phyloP scores from a whole-genome alignment of 306 rosid species.

The Lablab purpureus region DNA sequence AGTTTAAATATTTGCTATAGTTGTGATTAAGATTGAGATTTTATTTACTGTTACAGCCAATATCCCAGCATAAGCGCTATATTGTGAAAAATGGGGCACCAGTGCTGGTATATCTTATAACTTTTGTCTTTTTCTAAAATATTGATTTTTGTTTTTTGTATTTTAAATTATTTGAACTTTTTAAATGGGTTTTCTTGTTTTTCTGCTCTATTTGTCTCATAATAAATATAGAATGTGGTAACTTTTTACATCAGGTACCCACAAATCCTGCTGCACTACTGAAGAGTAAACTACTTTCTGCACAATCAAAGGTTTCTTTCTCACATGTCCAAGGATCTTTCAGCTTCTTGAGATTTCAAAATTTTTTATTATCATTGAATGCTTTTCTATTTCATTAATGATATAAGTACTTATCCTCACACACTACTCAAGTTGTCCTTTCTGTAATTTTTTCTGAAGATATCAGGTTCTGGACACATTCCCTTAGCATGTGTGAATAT shows the following conservation, averaged over 20 bases:
- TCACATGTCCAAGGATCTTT: slow-evolving; percentile 32
- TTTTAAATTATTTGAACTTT: slow-evolving; percentile 28
- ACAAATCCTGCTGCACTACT: slow-evolving; percentile 76
- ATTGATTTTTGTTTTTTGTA: slow-evolving; percentile 26
- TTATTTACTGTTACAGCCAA: slow-evolving; percentile 68
- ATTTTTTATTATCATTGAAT: slow-evolving; percentile 32
- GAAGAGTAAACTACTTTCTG: slow-evolving; percentile 80
- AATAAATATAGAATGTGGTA: slow-evolving; percentile 24
- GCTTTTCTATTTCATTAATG: slow-evolving; percentile 26
- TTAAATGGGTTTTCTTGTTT: slow-evolving; percentile 28
- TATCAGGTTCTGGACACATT: slow-evolving; percentile 14
- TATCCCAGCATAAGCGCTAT: slow-evolving; percentile 88
- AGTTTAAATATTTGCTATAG: slow-evolving; percentile 22
- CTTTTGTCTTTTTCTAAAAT: slow-evolving; percentile 16
- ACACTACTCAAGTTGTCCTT: not conserved
- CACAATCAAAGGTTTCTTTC: slow-evolving; percentile 82
- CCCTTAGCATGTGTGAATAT: not conserved
- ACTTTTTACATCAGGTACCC: slow-evolving; percentile 67
- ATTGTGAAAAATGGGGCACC: slow-evolving; percentile 87
- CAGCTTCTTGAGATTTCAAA: slow-evolving; percentile 5
- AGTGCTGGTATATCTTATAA: slow-evolving; percentile 69
- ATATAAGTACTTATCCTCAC: not conserved
- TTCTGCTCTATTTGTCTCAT: slow-evolving; percentile 33
- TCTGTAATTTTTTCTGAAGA: slow-evolving; percentile 11
- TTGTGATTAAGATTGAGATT: slow-evolving; percentile 31